These are phyloP conservation scores for Vigna unguiculata DNA, from an alignment of 306 rosid species.

Conservation along the genomic window DNA sequence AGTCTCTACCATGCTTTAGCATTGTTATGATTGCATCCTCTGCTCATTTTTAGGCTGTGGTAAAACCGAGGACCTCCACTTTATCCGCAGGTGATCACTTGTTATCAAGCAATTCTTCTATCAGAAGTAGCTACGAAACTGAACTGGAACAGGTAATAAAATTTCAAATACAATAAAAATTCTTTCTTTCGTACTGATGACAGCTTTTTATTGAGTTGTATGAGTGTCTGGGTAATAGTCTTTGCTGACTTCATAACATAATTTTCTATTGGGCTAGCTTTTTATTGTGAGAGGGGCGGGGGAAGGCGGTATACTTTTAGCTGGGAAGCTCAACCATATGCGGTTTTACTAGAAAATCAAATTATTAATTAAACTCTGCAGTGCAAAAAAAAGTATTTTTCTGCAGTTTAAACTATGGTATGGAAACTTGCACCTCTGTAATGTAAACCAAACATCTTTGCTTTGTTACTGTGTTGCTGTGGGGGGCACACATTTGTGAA, in stretches of 20 bases:
- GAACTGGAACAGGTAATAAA: constrained; percentile 79
- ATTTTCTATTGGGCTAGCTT: background rate
- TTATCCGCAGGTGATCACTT: constrained; percentile 50
- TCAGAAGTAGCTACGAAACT: constrained; percentile 69
- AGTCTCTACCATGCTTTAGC: constrained; percentile 25
- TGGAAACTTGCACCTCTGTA: constrained; percentile 1
- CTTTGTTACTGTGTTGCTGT: background rate
- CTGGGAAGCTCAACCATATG: background rate
- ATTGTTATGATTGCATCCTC: constrained; percentile 5
- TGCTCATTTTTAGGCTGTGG: constrained; percentile 57
- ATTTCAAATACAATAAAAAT: constrained; percentile 1
- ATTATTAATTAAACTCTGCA: too few species aligned
- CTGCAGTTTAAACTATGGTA: background rate
- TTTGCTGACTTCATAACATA: background rate
- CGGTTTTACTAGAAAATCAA: constrained; percentile 8
- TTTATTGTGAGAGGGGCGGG: background rate
- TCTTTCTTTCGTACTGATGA: constrained; percentile 5
- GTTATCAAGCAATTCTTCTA: constrained; percentile 58
- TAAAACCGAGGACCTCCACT: constrained; percentile 59
- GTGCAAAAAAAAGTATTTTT: background rate
- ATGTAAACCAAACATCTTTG: background rate
- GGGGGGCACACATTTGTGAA: background rate
- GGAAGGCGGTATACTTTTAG: background rate
- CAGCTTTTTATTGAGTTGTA: background rate
- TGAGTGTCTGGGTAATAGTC: constrained; percentile 5